These are phyloP conservation scores for Trichoderma asperellum DNA, from an alignment of 2,329 filamentous ascomycete species.

Conservation along the genomic window DNA sequence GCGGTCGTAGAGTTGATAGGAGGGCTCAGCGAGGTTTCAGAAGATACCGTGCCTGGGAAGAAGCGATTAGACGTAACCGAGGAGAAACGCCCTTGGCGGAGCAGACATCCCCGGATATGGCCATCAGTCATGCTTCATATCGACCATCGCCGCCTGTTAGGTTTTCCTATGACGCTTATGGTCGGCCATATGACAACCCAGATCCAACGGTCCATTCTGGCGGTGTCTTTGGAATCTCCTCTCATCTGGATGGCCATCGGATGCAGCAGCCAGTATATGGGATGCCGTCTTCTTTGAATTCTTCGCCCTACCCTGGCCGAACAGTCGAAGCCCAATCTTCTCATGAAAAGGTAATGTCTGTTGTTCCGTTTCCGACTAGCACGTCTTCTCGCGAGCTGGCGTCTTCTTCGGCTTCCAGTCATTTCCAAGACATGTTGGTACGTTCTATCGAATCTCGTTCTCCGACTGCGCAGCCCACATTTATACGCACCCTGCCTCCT, in stretches of 20 bases:
- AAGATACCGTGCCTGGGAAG: conserved; percentile 52
- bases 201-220: conserved; percentile 17
- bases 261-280: conserved; percentile 18
- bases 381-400: conserved; percentile 35
- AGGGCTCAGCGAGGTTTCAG: conserved; percentile 52
- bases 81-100: conserved; percentile 20
- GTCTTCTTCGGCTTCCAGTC: conserved; percentile 34
- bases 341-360: conserved; percentile 38
- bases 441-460: conserved; percentile 52
- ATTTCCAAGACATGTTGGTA: conserved; percentile 49
- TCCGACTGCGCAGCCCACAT: conserved; percentile 43
- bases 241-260: conserved; percentile 39
- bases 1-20: conserved; percentile 34
- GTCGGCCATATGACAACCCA: conserved; percentile 11
- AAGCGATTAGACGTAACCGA: conserved; percentile 43
- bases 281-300: conserved; percentile 14
- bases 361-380: conserved; percentile 30
- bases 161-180: conserved; percentile 18
- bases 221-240: conserved; percentile 32
- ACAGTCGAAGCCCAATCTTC: conserved; percentile 23
- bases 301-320: conserved; percentile 21
- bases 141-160: conserved; percentile 14
- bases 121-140: conserved; percentile 17
- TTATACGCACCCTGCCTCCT: conserved; percentile 42
- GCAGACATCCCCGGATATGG: conserved; percentile 10